phyloP scores from a whole-genome alignment of 352 stramenopile species.

The Globisporangium takayamanum region DNA sequence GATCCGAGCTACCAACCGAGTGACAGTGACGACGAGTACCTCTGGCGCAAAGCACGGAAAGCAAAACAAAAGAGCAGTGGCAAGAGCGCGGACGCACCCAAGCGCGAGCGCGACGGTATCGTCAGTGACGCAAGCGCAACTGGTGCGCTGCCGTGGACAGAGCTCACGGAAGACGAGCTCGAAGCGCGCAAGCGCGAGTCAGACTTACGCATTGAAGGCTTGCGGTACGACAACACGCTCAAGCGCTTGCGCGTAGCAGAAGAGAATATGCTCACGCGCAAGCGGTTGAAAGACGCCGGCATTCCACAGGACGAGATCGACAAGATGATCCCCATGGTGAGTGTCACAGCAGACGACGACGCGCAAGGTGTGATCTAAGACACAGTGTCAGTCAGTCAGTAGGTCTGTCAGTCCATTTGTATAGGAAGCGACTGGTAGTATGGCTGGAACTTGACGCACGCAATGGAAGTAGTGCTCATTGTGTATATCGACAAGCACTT shows the following conservation, averaged over 20 bases:
- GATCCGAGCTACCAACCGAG: constrained; percentile 12
- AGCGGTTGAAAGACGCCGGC: constrained; percentile 36
- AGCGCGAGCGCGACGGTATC: not conserved
- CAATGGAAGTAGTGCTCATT: too few relatives aligned
- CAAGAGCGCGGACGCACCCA: not conserved
- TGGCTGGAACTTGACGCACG: too few relatives aligned
- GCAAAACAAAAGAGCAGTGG: not conserved
- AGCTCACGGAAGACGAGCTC: constrained; percentile 13
- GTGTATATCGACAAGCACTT: too few relatives aligned
- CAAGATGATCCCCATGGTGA: constrained; percentile 12
- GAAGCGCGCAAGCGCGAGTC: constrained; percentile 17
- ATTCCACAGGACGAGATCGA: constrained; percentile 17
- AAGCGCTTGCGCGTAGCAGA: constrained; percentile 13
- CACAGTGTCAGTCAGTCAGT: too few relatives aligned
- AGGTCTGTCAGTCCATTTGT: too few relatives aligned
- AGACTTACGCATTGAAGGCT: constrained; percentile 14
- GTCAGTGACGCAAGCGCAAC: not conserved
- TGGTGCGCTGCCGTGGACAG: constrained; percentile 7
- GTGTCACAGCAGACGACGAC: not conserved
- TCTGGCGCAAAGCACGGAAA: constrained; percentile 12
- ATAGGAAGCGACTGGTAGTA: too few relatives aligned
- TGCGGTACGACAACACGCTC: constrained; percentile 19
- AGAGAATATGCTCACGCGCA: constrained; percentile 32
- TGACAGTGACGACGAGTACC: constrained; percentile 16
- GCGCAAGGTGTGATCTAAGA: not conserved